Percentiles rank a stretch among this genome's conserved stretches.
Evolutionary conservation across 73 alveolate species (phyloP).

Genomic region (Paramecium bursaria): DNA sequence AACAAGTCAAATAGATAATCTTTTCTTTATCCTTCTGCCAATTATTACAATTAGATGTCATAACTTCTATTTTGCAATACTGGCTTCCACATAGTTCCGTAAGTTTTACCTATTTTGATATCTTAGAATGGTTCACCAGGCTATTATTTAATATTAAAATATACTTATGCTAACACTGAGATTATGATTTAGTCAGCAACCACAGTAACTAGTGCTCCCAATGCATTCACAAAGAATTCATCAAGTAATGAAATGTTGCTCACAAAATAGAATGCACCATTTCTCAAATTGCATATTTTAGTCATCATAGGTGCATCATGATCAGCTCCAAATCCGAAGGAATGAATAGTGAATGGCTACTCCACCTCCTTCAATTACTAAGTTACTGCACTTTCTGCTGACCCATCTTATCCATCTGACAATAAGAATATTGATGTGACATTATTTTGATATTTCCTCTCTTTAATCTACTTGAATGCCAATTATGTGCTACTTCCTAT

Average conservation of each 20-base stretch:
- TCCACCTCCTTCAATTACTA: constrained; percentile 54
- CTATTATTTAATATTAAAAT: not conserved
- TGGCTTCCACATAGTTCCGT: constrained; percentile 45
- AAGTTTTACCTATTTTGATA: constrained; percentile 12
- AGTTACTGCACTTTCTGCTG: constrained; percentile 8
- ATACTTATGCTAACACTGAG: not conserved
- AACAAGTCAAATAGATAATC: constrained; percentile 40
- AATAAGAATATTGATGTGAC: constrained; percentile 76
- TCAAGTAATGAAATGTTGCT: constrained; percentile 53
- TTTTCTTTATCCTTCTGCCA: constrained; percentile 56
- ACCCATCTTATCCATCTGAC: constrained; percentile 84
- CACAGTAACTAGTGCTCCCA: constrained; percentile 68
- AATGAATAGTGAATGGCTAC: constrained; percentile 78
- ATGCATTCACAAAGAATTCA: constrained; percentile 67
- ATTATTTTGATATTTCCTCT: constrained; percentile 69
- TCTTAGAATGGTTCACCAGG: constrained; percentile 1
- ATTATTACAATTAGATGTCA: not conserved
- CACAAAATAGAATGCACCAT: constrained; percentile 84
- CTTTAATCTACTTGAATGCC: constrained; percentile 73
- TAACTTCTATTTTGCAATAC: not conserved
- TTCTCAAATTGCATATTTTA: constrained; percentile 74
- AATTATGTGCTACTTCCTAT: constrained; percentile 75
- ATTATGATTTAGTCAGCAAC: constrained; percentile 60
- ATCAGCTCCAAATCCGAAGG: constrained; percentile 89
- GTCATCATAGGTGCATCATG: constrained; percentile 81